phyloP scores from a whole-genome alignment of 352 stramenopile genomes.

The Pythium aquatile region DNA sequence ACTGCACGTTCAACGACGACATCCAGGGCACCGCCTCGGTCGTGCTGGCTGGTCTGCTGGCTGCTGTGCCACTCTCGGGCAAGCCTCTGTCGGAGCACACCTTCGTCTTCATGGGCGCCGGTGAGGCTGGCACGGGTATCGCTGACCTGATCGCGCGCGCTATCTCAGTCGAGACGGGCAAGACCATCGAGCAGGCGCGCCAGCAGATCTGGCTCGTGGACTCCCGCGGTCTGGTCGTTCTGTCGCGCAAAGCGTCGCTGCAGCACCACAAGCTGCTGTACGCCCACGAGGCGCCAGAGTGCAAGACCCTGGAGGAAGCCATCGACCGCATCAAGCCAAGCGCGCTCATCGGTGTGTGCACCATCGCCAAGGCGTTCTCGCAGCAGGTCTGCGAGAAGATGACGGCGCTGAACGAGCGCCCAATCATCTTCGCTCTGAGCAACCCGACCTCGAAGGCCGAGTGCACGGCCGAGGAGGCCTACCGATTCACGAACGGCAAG shows the following conservation, averaged over 20 bases:
- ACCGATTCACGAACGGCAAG: slow-evolving; percentile 94
- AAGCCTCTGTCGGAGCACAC: slow-evolving; percentile 89
- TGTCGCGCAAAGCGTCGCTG: slow-evolving; percentile 70
- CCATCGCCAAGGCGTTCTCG: slow-evolving; percentile 90
- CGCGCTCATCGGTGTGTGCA: slow-evolving; percentile 95
- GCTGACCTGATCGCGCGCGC: slow-evolving; percentile 91
- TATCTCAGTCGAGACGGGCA: slow-evolving; percentile 86
- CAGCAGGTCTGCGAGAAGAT: slow-evolving; percentile 89
- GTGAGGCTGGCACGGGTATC: slow-evolving; percentile 93
- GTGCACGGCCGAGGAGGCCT: slow-evolving; percentile 96
- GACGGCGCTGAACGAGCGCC: slow-evolving; percentile 77
- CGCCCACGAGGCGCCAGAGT: slow-evolving; percentile 73
- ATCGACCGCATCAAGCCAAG: slow-evolving; percentile 90
- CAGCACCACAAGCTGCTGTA: slow-evolving; percentile 91
- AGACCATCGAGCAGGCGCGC: slow-evolving; percentile 86
- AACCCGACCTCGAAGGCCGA: slow-evolving; percentile 97
- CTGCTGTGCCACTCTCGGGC: slow-evolving; percentile 66
- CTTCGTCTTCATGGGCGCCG: slow-evolving; percentile 95
- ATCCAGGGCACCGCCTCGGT: slow-evolving; percentile 92
- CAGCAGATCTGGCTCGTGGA: slow-evolving; percentile 93
- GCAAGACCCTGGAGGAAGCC: slow-evolving; percentile 63
- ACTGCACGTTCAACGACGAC: slow-evolving; percentile 96
- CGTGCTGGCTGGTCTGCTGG: slow-evolving; percentile 75
- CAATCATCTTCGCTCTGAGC: slow-evolving; percentile 97
- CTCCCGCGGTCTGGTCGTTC: slow-evolving; percentile 86